Evolutionary conservation across 257 asterid species (phyloP).

Genomic region (Primulina eburnea): DNA sequence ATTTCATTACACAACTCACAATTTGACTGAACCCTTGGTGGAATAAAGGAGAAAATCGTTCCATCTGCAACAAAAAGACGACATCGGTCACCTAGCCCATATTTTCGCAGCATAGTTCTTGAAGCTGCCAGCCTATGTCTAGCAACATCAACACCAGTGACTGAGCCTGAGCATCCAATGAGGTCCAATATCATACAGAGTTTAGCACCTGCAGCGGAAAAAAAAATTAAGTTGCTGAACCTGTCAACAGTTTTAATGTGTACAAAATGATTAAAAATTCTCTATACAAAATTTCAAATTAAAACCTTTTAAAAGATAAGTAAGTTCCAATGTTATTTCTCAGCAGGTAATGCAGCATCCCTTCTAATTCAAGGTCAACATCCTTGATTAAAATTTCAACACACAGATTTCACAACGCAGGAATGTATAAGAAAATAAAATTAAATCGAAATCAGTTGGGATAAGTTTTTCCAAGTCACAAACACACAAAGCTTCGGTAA

Average conservation of each 20-base stretch:
- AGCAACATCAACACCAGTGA: conserved; percentile 86
- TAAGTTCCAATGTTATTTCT: not conserved
- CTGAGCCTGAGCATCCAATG: conserved; percentile 81
- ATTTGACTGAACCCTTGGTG: conserved; percentile 40
- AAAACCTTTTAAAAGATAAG: too few relatives aligned
- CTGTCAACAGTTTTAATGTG: not conserved
- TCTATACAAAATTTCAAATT: too few relatives aligned
- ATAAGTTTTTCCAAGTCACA: conserved; percentile 3
- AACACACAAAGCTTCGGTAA: conserved; percentile 28
- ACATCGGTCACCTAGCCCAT: conserved; percentile 66
- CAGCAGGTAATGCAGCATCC: conserved; percentile 13
- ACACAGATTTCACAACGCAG: not conserved
- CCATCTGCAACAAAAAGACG: conserved; percentile 98
- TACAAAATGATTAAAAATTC: not conserved
- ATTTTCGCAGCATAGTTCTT: conserved; percentile 80
- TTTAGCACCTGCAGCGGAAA: not conserved
- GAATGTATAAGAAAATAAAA: not conserved
- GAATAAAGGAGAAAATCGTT: conserved; percentile 67
- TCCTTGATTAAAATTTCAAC: conserved; percentile 31
- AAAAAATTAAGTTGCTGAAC: not conserved
- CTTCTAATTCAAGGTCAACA: not conserved
- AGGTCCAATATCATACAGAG: conserved; percentile 40
- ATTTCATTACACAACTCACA: conserved; percentile 40
- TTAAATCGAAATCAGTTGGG: conserved; percentile 12
- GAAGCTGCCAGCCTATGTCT: conserved; percentile 92